Evolutionary conservation across 2,329 filamentous ascomycete genomes (phyloP), one percentile per base, ranked within the genome.

Genomic region (Cladosporium velox): DNA sequence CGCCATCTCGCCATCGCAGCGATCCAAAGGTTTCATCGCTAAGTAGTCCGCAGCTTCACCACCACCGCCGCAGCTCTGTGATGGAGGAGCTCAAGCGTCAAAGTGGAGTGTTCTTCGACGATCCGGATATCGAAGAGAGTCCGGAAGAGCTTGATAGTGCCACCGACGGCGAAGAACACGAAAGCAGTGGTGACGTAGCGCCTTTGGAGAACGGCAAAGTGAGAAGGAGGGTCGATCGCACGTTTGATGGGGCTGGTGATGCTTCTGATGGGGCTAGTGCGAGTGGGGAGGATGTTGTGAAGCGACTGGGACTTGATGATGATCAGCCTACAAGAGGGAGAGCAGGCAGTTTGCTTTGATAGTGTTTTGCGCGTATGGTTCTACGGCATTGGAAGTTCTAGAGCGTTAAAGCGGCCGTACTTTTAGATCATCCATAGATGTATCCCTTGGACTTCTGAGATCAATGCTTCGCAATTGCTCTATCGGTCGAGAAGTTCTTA

Each of bases 41-140:
- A 10, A 30, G 28, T 11, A 26, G 18, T 34, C 12, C 38, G 24
- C 34, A 52, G 38, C 8, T 58, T 11, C 54, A 49, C 34, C 60
- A 63, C 24, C 60, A 63, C 32, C 60, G 65, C 67, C 68, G 77
- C 12, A 73, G 74, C 5, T 79, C 76, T 61, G 74, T 81, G 15
- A 70, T 83, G 60, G 76, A 78, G 35, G 82, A 84, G 72, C 64
- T 84, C 1, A 74, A 77, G 47, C 69, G 81, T 60, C 82, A 83
- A 70, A 81, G 78, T 62, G 73, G 78, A 18, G 82, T 83, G 0
- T 82, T 84, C 69, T 79, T 79, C 60, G 81, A 82, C 67, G 81
- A 83, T 66, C 70, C 70, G 4, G 78, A 76, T 4, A 57, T 59
- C 26, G 75, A 76, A 61, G 59, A 65, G 63, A 65, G 69, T 34